A percentile compares a stretch with the other conserved stretches of the same genome.
Evolutionary conservation across 129 eudicot species (phyloP).

Genomic region (Saussurea involucrata): DNA sequence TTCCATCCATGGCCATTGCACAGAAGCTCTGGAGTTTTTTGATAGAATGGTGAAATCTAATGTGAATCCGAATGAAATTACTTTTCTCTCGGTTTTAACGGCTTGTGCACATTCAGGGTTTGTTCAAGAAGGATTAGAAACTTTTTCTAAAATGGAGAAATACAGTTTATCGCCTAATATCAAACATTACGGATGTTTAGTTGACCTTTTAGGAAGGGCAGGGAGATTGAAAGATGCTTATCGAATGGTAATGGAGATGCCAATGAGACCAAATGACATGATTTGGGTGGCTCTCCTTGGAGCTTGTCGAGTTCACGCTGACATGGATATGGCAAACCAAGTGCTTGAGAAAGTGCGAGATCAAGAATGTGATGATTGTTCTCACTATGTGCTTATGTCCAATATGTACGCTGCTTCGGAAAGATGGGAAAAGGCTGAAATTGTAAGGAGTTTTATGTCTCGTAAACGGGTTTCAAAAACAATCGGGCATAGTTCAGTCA

Average conservation of each 20-base stretch:
- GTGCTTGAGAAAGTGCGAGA: slow-evolving; percentile 29
- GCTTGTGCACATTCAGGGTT: slow-evolving; percentile 65
- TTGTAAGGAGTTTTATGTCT: slow-evolving; percentile 30
- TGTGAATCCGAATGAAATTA: slow-evolving; percentile 36
- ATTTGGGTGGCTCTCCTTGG: slow-evolving; percentile 61
- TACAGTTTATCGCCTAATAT: slow-evolving; percentile 35
- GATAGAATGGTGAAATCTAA: slow-evolving; percentile 42
- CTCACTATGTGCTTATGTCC: slow-evolving; percentile 35
- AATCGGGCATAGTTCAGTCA: background rate
- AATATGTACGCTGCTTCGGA: slow-evolving; percentile 5
- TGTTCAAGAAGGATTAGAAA: slow-evolving; percentile 43
- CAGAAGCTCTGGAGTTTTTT: slow-evolving; percentile 44
- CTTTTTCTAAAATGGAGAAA: slow-evolving; percentile 45
- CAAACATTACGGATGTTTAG: slow-evolving; percentile 54
- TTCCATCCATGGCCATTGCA: slow-evolving; percentile 52
- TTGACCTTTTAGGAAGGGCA: slow-evolving; percentile 57
- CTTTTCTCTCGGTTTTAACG: slow-evolving; percentile 48
- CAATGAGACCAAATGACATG: slow-evolving; percentile 44
- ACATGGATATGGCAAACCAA: slow-evolving; percentile 25
- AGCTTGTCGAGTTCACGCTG: slow-evolving; percentile 50
- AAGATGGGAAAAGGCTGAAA: slow-evolving; percentile 57
- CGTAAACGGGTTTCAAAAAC: background rate
- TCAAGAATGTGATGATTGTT: slow-evolving; percentile 10
- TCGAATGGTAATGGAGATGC: slow-evolving; percentile 44
- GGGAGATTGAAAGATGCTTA: slow-evolving; percentile 52